Evolutionary conservation across 2,329 filamentous ascomycete species (phyloP), one percentile per base, ranked within the genome.

Genomic region (Magnaporthiopsis rhizophila): DNA sequence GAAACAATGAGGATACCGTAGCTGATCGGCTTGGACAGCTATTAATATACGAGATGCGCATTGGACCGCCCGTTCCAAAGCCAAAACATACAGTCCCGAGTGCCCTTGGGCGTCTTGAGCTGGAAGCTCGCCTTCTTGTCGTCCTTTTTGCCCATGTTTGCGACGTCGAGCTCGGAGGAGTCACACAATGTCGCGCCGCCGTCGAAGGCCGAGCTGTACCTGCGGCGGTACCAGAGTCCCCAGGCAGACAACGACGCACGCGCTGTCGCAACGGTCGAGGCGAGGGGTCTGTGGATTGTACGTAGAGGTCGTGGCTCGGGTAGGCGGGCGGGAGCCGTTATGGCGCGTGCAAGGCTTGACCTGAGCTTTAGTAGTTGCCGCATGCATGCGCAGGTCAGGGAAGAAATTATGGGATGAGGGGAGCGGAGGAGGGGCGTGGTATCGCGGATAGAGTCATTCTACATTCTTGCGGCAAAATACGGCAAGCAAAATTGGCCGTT

Each of bases 71-170:
- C 18, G 57, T 18, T 30, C 26, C 57, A 11, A 32, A 30, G 12
- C 57, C 26, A 58, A 32, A 32, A 63, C 62, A 32, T 59, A 63
- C 85, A 81, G 74, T 92, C 90, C 71, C 88, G 86, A 63, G 90
- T 92, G 67, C 90, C 90, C 80, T 92, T 92, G 65, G 89, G 89
- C 70, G 86, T 89, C 80, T 92, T 92, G 73, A 91, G 79, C 74
- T 85, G 74, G 70, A 8, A 77, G 57, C 62, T 63, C 62, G 58
- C 70, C 21, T 72, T 67, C 24, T 77, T 65, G 38, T 57, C 64
- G 6, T 66, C 63, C 9, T 67, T 63, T 64, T 70, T 69, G 64
- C 64, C 58, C 66, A 63, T 63, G 24, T 24, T 32, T 59, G 56
- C 62, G 36, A 15, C 36, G 9, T 38, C 62, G 38, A 50, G 38